Evolutionary conservation across 495 filamentous ascomycete species (phyloP), one percentile per base, ranked within the genome.

Genomic region (Neurospora sp.): DNA sequence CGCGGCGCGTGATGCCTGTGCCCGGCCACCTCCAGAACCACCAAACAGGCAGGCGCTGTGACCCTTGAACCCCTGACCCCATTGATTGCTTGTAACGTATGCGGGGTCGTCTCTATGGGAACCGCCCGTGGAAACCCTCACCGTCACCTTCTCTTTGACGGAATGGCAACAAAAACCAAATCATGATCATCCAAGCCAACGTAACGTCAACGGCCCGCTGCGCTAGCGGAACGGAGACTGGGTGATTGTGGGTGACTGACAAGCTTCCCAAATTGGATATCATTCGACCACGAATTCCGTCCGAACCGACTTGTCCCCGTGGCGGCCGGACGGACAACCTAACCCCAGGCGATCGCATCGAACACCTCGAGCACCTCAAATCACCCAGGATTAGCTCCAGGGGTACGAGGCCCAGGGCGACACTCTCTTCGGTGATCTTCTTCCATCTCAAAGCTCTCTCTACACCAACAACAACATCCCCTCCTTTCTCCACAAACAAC

Each of bases 1-100:
- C 42, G 40, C 65, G 71, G 48, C 42, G 68, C 38, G 44, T 73
- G 42, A 70, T 74, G 48, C 65, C 69, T 76, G 75, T 69, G 71
- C 72, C 74, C 74, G 73, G 68, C 74, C 72, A 76, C 71, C 69
- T 42, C 59, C 53, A 68, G 59, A 59, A 39, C 59, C 61, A 35
- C 71, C 16, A 70, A 39, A 18, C 72, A 61, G 53, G 53, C 53
- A 61, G 53, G 53, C 53, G 53, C 53, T 61, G 53, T 35, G 53
- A 35, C 53, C 53, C 53, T 61, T 61, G 53, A 61, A 61, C 53
- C 53, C 53, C 53, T 61, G 53, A 61, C 35, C 35, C 35, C 35
- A 37, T 35, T 35, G 31, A 5, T 35, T 35, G 31, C 53, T 31
- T 31, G 53, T 16, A 14, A 31, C 6, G 10, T 31, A 61, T 61